These are phyloP conservation scores for Neurospora sp. DNA, from an alignment of 2,329 filamentous ascomycete species.

Conservation along the genomic window DNA sequence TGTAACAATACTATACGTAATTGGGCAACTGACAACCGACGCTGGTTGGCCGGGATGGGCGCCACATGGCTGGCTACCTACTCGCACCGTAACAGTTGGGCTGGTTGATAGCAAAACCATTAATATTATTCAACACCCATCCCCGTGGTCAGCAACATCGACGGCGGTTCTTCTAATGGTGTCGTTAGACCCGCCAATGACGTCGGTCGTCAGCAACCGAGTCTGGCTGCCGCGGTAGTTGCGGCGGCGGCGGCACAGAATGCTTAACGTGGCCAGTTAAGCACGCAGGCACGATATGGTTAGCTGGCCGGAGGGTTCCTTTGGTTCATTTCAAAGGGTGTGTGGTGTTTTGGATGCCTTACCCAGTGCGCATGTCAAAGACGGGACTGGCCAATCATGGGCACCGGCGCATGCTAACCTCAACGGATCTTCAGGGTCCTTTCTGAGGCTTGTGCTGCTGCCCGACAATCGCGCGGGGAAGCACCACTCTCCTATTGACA, in stretches of 20 bases:
- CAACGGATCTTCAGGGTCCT: conserved; percentile 9
- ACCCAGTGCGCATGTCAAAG: neutral
- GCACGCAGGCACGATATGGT: neutral
- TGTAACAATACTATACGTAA: neutral
- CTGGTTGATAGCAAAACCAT: neutral
- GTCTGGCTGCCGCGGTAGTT: neutral
- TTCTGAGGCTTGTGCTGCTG: conserved; percentile 1
- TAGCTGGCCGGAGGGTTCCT: neutral
- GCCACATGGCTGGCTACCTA: neutral
- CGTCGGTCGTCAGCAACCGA: neutral
- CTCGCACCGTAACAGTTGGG: neutral
- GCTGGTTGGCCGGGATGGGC: neutral
- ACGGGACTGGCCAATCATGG: neutral
- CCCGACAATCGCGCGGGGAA: neutral
- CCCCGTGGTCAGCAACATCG: neutral
- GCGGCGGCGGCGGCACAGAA: neutral
- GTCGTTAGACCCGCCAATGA: neutral
- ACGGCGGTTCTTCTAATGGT: neutral
- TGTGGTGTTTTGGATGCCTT: neutral
- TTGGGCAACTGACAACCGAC: neutral
- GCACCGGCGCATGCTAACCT: neutral
- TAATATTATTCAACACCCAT: neutral
- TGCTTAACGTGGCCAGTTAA: neutral
- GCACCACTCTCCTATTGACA: neutral
- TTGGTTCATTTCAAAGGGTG: neutral